Percentiles rank a stretch among this genome's conserved stretches.
Conservation (phyloP, 768 basidiomycete species). For the Leucocoprinus leucothites region DNA sequence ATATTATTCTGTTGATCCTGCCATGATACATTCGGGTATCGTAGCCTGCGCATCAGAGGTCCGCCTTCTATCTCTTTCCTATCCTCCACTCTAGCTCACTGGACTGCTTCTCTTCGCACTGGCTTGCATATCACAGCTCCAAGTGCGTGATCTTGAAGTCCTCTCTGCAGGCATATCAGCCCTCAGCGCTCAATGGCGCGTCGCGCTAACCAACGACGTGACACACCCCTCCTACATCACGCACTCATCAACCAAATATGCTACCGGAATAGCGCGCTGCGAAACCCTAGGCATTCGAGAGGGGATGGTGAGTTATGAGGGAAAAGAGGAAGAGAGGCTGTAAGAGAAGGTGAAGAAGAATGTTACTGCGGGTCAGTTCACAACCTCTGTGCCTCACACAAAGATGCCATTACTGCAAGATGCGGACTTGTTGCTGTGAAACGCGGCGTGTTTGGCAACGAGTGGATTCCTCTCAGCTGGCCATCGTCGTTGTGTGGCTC, state of each 20-base stretch:
- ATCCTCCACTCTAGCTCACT: too few species aligned
- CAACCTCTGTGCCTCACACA: conserved; percentile 17
- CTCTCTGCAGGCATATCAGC: conserved; percentile 69
- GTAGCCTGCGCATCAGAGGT: conserved; percentile 72
- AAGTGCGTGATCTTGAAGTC: conserved; percentile 63
- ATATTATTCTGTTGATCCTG: conserved; percentile 73
- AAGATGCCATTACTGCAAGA: not conserved
- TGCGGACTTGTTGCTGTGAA: conserved; percentile 1
- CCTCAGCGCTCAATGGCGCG: conserved; percentile 80
- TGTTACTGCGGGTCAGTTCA: conserved; percentile 26
- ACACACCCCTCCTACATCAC: conserved; percentile 94
- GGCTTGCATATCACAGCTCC: conserved; percentile 37
- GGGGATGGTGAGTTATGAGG: conserved; percentile 78
- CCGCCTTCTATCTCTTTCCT: conserved; percentile 15
- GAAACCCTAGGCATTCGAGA: conserved; percentile 68
- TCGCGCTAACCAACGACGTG: conserved; percentile 75
- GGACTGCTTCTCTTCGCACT: not conserved
- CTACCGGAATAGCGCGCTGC: conserved; percentile 54
- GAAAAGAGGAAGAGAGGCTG: conserved; percentile 16
- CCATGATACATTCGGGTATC: conserved; percentile 80
- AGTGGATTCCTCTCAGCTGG: conserved; percentile 57
- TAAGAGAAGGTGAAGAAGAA: conserved; percentile 22
- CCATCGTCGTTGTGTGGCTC: conserved; percentile 51
- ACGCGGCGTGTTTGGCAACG: conserved; percentile 50
- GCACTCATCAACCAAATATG: conserved; percentile 50